Conservation (phyloP, 2,329 filamentous ascomycete species). For the Incumbomyces delicatus region DNA sequence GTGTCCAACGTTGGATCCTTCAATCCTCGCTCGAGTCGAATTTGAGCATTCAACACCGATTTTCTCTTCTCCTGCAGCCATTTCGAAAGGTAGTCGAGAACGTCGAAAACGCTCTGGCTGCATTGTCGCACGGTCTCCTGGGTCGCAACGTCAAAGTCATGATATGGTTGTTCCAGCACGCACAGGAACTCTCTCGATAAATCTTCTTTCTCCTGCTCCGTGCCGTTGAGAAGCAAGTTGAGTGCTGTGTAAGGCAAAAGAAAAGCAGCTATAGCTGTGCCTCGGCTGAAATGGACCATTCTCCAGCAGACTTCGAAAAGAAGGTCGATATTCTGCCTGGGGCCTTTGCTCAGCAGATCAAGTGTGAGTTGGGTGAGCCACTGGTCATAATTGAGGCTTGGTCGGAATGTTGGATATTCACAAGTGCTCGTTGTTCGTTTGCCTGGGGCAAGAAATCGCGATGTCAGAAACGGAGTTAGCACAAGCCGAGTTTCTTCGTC, state of each 20-base stretch:
- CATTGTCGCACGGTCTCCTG: slow-evolving; percentile 72
- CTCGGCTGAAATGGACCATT: slow-evolving; percentile 67
- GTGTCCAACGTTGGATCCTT: slow-evolving; percentile 11
- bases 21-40: slow-evolving; percentile 13
- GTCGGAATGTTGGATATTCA: slow-evolving; percentile 68
- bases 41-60: slow-evolving; percentile 19
- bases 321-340: slow-evolving; percentile 61
- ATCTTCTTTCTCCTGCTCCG: slow-evolving; percentile 49
- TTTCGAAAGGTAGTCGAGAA: slow-evolving; percentile 81
- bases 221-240: slow-evolving; percentile 69
- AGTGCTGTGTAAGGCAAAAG: slow-evolving; percentile 78
- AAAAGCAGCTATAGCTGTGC: slow-evolving; percentile 77
- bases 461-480: slow-evolving; percentile 78
- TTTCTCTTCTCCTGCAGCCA: slow-evolving; percentile 76
- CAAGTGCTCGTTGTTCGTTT: slow-evolving; percentile 32
- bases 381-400: slow-evolving; percentile 54
- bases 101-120: slow-evolving; percentile 84
- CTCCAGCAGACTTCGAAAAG: slow-evolving; percentile 75
- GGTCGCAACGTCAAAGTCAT: slow-evolving; percentile 43
- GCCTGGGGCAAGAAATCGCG: slow-evolving; percentile 55
- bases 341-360: slow-evolving; percentile 70
- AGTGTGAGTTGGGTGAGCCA: slow-evolving; percentile 77
- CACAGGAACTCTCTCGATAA: slow-evolving; percentile 64
- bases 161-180: slow-evolving; percentile 59
- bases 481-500: slow-evolving; percentile 6